phyloP scores from a whole-genome alignment of 495 filamentous ascomycete species.

The Usnea hakonensis region DNA sequence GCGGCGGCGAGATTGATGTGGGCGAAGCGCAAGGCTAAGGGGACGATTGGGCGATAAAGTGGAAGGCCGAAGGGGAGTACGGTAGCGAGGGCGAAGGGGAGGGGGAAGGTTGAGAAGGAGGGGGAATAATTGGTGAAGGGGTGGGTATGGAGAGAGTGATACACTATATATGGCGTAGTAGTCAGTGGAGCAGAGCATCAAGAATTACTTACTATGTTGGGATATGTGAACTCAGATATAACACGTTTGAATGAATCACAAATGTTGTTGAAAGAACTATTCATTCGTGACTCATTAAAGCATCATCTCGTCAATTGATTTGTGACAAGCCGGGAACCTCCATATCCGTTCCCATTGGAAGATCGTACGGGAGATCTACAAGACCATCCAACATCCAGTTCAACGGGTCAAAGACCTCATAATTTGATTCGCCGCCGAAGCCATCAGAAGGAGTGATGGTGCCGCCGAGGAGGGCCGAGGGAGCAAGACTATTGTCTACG shows the following conservation, averaged over 20 bases:
- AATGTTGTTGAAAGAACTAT: too few relatives aligned
- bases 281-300: neutral
- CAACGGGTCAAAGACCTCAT: constrained; percentile 81
- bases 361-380: constrained; percentile 64
- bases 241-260: neutral
- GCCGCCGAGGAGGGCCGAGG: constrained; percentile 26
- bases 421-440: constrained; percentile 58
- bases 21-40: constrained; percentile 6
- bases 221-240: neutral
- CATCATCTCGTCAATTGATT: constrained; percentile 3
- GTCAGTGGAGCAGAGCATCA: neutral
- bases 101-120: neutral
- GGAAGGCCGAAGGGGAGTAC: constrained; percentile 1
- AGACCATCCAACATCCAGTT: constrained; percentile 86
- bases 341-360: constrained; percentile 11
- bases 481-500: constrained; percentile 43
- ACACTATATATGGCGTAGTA: neutral
- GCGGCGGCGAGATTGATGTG: constrained; percentile 33
- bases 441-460: constrained; percentile 30
- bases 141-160: neutral
- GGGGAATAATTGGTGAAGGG: neutral
- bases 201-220: neutral
- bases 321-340: constrained; percentile 15
- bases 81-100: neutral
- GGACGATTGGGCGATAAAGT: constrained; percentile 12